These are phyloP conservation scores for Rubia tinctorum DNA, from an alignment of 305 asterid species.

Conservation along the genomic window DNA sequence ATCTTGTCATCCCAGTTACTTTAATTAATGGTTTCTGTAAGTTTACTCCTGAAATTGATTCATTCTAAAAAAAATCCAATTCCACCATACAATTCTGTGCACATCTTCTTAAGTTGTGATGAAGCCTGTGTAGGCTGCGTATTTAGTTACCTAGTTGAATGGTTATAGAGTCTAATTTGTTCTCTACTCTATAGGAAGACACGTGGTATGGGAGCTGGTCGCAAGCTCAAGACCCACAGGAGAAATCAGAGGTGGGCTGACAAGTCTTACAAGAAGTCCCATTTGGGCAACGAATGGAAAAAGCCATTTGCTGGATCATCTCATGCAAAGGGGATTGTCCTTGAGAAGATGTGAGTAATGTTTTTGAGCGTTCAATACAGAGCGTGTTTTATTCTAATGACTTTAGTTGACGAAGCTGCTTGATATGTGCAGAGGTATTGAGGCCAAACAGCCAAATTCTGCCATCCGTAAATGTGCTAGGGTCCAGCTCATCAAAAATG, in stretches of 20 bases:
- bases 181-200: constrained; percentile 37
- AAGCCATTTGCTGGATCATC: constrained; percentile 83
- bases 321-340: constrained; percentile 76
- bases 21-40: no score
- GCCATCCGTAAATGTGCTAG: constrained; percentile 59
- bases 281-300: constrained; percentile 74
- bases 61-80: no score
- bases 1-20: no score
- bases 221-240: constrained; percentile 61
- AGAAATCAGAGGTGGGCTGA: constrained; percentile 58
- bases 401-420: constrained; percentile 4
- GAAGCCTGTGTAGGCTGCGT: neutral
- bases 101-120: neutral
- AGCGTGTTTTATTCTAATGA: neutral
- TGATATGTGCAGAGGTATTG: constrained; percentile 44
- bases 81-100: no score
- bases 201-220: constrained; percentile 71
- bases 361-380: neutral
- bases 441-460: constrained; percentile 31
- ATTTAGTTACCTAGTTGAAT: neutral
- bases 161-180: neutral
- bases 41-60: no score
- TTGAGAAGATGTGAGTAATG: constrained; percentile 59
- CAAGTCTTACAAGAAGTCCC: constrained; percentile 59
- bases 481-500: constrained; percentile 58